Conservation (phyloP, 805 yeast species). For the Teunomyces funiuensis region DNA sequence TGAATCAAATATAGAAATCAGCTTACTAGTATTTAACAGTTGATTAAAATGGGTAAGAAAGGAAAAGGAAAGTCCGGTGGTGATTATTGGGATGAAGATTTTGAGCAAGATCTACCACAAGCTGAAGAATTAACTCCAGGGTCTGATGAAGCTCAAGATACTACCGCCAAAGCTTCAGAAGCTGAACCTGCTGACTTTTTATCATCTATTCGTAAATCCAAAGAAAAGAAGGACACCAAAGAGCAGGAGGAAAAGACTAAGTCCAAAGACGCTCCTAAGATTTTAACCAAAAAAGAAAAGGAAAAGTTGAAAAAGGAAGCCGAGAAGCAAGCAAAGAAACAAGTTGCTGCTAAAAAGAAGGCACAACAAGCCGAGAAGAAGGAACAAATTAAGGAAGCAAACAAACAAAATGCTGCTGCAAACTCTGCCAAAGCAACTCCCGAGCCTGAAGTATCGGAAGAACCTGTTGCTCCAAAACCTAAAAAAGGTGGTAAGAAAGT, state of each 20-base stretch:
- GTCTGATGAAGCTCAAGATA: conserved; percentile 18
- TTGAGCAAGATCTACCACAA: conserved; percentile 39
- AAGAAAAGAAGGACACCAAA: conserved; percentile 72
- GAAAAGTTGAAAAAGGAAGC: conserved; percentile 94
- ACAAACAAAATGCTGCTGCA: conserved; percentile 44
- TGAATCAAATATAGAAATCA: conserved; percentile 1
- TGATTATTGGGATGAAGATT: conserved; percentile 77
- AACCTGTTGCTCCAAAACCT: conserved; percentile 21
- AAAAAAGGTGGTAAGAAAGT: conserved; percentile 72
- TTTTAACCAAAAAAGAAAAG: conserved; percentile 90
- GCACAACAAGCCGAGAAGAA: conserved; percentile 61
- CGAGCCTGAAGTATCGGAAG: conserved; percentile 39
- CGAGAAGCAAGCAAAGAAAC: conserved; percentile 89
- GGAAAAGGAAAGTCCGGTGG: conserved; percentile 66
- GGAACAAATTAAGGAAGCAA: conserved; percentile 52
- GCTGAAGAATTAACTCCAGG: conserved; percentile 35
- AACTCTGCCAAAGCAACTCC: conserved; percentile 27
- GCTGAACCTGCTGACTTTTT: conserved; percentile 55
- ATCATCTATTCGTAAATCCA: conserved; percentile 77
- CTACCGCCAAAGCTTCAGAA: conserved; percentile 15
- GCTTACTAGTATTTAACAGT: background rate
- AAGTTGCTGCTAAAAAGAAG: conserved; percentile 83
- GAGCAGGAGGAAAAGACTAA: conserved; percentile 57
- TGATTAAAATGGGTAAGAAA: conserved; percentile 50
- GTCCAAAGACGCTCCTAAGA: conserved; percentile 58